phyloP scores from a whole-genome alignment of 371 early-diverging fungal species.

The Capillidium rhysosporum region DNA sequence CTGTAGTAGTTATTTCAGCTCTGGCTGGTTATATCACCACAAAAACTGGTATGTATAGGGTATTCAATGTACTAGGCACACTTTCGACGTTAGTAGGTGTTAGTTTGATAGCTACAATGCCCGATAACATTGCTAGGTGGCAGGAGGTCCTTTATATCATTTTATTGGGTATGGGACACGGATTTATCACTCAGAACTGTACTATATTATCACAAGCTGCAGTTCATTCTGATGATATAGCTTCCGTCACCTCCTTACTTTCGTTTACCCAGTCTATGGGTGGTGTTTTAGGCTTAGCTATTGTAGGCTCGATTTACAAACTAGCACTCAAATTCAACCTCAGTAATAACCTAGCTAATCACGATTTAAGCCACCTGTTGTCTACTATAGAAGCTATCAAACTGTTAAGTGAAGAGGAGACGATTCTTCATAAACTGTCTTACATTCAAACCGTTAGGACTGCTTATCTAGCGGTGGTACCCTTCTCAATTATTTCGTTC shows the following conservation, averaged over 20 bases:
- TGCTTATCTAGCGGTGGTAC: neutral
- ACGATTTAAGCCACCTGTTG: neutral
- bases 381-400: neutral
- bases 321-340: neutral
- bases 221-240: slow-evolving; percentile 17
- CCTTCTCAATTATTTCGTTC: neutral
- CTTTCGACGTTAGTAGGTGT: neutral
- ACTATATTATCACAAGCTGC: slow-evolving; percentile 1
- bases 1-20: slow-evolving; percentile 13
- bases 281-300: slow-evolving; percentile 23
- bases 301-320: slow-evolving; percentile 12
- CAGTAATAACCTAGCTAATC: neutral
- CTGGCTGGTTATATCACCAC: slow-evolving; percentile 13
- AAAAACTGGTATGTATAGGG: slow-evolving; percentile 9
- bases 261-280: slow-evolving; percentile 25
- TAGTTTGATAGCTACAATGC: neutral
- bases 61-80: neutral
- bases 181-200: neutral
- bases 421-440: neutral
- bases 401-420: neutral
- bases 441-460: neutral
- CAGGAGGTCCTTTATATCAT: neutral
- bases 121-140: neutral
- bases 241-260: slow-evolving; percentile 22
- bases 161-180: neutral